Evolutionary conservation across 2,329 filamentous ascomycete species (phyloP), one percentile per base, ranked within the genome.

Genomic region (Alternaria postmessia): DNA sequence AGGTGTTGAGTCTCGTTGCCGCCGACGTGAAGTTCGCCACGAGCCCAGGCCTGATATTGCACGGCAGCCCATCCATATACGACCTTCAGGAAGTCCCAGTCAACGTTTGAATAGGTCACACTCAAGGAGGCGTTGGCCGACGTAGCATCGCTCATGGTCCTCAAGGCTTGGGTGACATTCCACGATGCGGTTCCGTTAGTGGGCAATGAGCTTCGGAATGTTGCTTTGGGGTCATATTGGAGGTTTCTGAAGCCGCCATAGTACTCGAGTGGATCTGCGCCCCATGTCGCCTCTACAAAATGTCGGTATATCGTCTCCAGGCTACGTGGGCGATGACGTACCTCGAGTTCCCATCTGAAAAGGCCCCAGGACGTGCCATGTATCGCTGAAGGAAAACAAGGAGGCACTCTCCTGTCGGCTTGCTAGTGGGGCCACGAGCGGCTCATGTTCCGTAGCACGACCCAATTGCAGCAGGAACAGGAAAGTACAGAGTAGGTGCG

Each of bases 321-420:
- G 53, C 34, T 47, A 51, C 20, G 26, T 18, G 41, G 12, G 18
- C 18, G 44, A 51, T 20, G 18, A 60, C 80, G 69, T 80, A 83
- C 85, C 85, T 84, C 86, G 79, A 55, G 85, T 88, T 61, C 86
- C 86, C 57, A 85, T 82, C 63, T 84, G 82, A 66, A 87, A 88
- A 7, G 86, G 86, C 3, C 86, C 86, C 22, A 88, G 77, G 22
- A 86, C 67, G 53, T 86, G 74, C 85, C 85, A 87, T 48, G 74
- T 68, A 38, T 64, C 65, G 49, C 70, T 77, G 64, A 81, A 78
- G 30, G 69, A 64, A 51, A 79, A 61, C 43, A 70, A 42, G 42
- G 68, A 51, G 11, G 43, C 46, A n/a, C 16, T 49, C 46, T 49
- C 46, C 20, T 67, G 56, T 32, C 60, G 60, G 43, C 48, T 38